These are phyloP conservation scores for Sphaerobolus stellatus DNA, from an alignment of 1,284 basidiomycete species.

Conservation along the genomic window DNA sequence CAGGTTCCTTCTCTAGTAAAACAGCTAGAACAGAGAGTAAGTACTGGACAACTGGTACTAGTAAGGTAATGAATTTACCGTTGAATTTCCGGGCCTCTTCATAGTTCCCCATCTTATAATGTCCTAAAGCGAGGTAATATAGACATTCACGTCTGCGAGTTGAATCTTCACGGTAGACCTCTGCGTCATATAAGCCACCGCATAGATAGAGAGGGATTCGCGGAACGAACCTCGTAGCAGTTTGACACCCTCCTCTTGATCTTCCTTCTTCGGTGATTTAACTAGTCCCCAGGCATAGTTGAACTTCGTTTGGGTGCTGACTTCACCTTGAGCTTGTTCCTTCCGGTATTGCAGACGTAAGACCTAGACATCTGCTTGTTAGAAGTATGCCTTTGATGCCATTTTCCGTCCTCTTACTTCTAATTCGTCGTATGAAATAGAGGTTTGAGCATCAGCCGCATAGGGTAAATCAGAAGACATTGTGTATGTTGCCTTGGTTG, in stretches of 20 bases:
- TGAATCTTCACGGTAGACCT: constrained; percentile 91
- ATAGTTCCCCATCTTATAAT: constrained; percentile 97
- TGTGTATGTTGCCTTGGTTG: constrained; percentile 7
- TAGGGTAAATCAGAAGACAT: constrained; percentile 85
- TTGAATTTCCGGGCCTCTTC: constrained; percentile 94
- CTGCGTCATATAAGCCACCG: constrained; percentile 41
- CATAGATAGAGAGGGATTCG: not conserved
- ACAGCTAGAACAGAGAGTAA: constrained; percentile 55
- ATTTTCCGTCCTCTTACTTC: constrained; percentile 51
- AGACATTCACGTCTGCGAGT: constrained; percentile 90
- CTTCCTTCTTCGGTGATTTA: constrained; percentile 78
- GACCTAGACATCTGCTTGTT: constrained; percentile 51
- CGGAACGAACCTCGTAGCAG: constrained; percentile 78
- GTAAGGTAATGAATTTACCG: constrained; percentile 57
- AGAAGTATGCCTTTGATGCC: not conserved
- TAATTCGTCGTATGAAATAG: constrained; percentile 86
- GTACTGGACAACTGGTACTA: not conserved
- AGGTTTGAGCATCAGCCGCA: constrained; percentile 91
- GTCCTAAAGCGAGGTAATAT: constrained; percentile 95
- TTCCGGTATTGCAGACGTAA: constrained; percentile 85
- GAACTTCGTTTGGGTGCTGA: constrained; percentile 96
- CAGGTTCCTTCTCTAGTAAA: constrained; percentile 89
- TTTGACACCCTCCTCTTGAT: constrained; percentile 89
- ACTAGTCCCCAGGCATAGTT: constrained; percentile 97
- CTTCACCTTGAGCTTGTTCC: constrained; percentile 76